Evolutionary conservation across 257 asterid genomes (phyloP), one percentile per base, ranked within the genome.

Genomic region (Solanum chiquidenum): DNA sequence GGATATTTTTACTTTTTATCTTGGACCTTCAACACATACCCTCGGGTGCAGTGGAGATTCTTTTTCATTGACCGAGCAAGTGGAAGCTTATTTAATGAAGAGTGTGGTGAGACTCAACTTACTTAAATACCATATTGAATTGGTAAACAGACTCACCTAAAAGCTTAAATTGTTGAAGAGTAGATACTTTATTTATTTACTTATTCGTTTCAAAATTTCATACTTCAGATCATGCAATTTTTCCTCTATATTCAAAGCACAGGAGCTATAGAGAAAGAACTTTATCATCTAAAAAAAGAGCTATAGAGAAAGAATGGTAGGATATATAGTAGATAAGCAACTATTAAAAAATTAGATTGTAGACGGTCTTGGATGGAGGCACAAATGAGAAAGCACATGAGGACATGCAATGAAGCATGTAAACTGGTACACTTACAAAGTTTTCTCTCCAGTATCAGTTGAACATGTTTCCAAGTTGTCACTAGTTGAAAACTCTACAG

Each of bases 381-480:
- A 44, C 42, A 31, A 66, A 71, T 25, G 35, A 42, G 8, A 42
- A 27, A 74, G 18, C 18, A 44, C 27, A 82, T 25, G 66, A 75
- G 85, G 74, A 20, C 34, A 40, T 46, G 55, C 38, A 79, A 79
- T 44, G 66, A 46, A 79, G 40, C 1, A 18, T n/a, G 29, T 79
- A 58, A 71, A 18, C 5, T 62, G 31, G 77, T 74, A 86, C 86
- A 88, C 98, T 95, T 86, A 96, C 99, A 35, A 68, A 72, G 87
- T 84, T 88, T 86, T 87, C 77, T 87, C 92, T 86, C 87, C 90
- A 86, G 55, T 88, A 88, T 90, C 94, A 55, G 74, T 77, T 89
- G 62, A 71, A 89, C 85, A 88, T 64, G 90, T 84, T 88, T 83
- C 86, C 87, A 88, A 88, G 94, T 87, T 92, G 90, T 91, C 93